Evolutionary conservation across 441 rosid species (phyloP).

Genomic region (Metrosideros polymorpha): DNA sequence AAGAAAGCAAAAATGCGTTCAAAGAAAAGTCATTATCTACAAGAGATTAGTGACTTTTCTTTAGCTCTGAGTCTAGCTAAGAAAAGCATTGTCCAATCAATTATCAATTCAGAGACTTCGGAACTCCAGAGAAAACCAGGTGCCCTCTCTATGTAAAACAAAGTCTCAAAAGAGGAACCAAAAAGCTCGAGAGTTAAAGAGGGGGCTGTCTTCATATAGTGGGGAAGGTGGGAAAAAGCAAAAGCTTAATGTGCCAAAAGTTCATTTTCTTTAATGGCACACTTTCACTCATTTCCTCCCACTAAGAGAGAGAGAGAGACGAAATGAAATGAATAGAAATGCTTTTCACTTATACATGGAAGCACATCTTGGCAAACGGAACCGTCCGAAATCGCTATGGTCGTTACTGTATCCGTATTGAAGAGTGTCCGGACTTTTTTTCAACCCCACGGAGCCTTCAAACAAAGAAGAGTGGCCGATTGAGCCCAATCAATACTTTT

Average conservation of each 20-base stretch:
- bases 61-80: neutral
- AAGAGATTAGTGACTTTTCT: neutral
- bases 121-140: constrained; percentile 4
- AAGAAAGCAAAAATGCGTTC: neutral
- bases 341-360: neutral
- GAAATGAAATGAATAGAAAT: neutral
- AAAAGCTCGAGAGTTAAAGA: constrained; percentile 8
- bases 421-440: neutral
- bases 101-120: neutral
- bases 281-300: constrained; percentile 26
- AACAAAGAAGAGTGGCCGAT: neutral
- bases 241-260: constrained; percentile 16
- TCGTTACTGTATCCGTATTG: neutral
- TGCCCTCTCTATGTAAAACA: neutral
- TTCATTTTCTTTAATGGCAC: constrained; percentile 27
- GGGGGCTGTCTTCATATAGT: neutral
- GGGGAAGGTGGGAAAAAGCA: constrained; percentile 3
- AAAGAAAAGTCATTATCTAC: neutral
- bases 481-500: neutral
- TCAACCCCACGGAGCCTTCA: neutral
- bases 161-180: constrained; percentile 7
- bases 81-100: neutral
- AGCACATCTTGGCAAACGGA: neutral
- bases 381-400: neutral
- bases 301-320: constrained; percentile 2